Evolutionary conservation across 208 protist genomes (phyloP).

Genomic region (Leishmania guyanensis): DNA sequence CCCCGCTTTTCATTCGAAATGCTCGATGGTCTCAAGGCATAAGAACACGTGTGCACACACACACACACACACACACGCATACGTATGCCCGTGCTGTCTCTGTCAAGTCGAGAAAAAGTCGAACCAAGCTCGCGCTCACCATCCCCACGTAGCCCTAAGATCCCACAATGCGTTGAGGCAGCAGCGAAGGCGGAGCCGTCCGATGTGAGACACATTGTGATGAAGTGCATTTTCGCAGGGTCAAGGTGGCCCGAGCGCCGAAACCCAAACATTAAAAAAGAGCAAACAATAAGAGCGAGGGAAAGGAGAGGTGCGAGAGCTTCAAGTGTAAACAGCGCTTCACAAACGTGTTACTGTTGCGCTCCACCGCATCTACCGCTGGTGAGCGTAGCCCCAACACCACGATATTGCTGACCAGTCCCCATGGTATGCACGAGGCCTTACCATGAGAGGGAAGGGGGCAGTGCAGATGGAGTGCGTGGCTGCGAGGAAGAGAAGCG

Average conservation of each 20-base stretch:
- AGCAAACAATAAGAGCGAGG: neutral
- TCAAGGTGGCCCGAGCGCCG: neutral
- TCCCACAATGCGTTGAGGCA: neutral
- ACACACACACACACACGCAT: neutral
- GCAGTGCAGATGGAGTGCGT: neutral
- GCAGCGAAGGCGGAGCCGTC: neutral
- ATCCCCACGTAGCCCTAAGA: neutral
- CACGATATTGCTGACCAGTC: neutral
- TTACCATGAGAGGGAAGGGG: neutral
- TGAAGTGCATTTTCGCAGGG: neutral
- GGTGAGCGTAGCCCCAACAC: neutral
- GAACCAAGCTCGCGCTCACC: too few species aligned
- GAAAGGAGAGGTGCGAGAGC: too few species aligned
- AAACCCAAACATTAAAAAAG: neutral
- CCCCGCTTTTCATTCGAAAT: neutral
- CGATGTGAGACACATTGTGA: neutral
- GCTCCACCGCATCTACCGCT: neutral
- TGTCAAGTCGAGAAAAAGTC: neutral
- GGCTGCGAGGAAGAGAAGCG: neutral
- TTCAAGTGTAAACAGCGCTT: neutral
- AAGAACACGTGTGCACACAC: neutral
- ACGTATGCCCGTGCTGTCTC: neutral
- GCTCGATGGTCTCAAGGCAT: neutral
- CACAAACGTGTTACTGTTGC: neutral
- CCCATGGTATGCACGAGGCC: neutral